Base-by-base conservation (phyloP, 345 rosid species). In the Rhizophora apiculata region DNA sequence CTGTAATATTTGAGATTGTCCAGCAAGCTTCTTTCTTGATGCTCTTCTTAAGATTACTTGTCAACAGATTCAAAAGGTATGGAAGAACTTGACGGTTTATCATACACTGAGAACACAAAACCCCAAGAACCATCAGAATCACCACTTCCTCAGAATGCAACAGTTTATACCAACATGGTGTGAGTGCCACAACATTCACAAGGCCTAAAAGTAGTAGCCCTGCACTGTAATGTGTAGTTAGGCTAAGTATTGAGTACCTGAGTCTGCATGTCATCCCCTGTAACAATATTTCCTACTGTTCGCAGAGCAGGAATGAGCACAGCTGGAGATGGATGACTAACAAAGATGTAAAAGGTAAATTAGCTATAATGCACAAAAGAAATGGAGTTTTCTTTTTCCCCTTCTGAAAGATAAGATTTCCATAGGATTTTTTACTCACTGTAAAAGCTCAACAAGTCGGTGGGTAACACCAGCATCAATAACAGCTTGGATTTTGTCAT, bases 21-120 rank as follows among this genome's bases (percentile, higher is more conserved):
- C 80, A 76, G 52, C 80, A 76, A 20, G 76, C 76, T 76, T 76
- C 80, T n/a, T 76, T 76, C 72, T 67, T 76, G 22, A 76, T 76
- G 72, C 76, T 76, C 65, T 76, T 76, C 66, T 76, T 76, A 58
- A 62, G 58, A 67, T 76, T 67, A 20, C 36, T 24, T 21, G 68
- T 49, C 62, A 76, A 61, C 51, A 76, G 68, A 43, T 51, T 71
- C 68, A 71, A 30, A 29, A 76, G 76, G 57, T 69, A 72, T 13
- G 76, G 69, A 27, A 76, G 75, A 13, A 68, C 80, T 62, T 62
- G 64, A 57, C 62, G 64, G 37, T 68, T 26, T 36, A 71, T 76
- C 20, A 76, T 76, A 71, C 51, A 72, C 80, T 76, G 72, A 26
- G 29, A 8, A 31, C 60, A 65, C 24, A 7, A 37, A 65, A 55